Base-by-base conservation (phyloP, 2,329 filamentous ascomycete genomes). In the Diaporthe amygdali region DNA sequence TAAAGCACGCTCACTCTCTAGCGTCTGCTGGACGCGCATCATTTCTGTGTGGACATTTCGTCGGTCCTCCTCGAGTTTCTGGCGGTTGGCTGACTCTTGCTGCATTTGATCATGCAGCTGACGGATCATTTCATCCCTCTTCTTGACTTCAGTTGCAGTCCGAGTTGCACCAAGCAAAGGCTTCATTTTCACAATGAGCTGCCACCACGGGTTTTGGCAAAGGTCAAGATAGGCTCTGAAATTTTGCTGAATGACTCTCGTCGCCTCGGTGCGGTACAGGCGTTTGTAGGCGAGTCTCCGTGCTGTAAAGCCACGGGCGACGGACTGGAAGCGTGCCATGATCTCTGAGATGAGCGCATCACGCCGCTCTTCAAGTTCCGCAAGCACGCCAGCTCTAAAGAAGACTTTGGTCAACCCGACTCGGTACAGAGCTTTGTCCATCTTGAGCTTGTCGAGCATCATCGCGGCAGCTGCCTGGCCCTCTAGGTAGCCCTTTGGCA, bases 391-490 rank as follows among this genome's bases (percentile, higher is more conserved):
- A 52, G 96, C 95, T 73, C 97, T 90, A 88, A 99, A 99, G 84
- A 99, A 99, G 15, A 99, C 96, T 82, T 99, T 99, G 30, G 95
- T 98, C 70, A 98, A 86, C 76, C 96, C 96, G 70, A 99, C 95
- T 27, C 97, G 93, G 81, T 97, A 99, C 74, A 97, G 89, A 14
- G 94, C 88, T 74, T 88, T 92, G 80, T 99, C 96, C 76, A 99
- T 87, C 22, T 91, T 91, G 52, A 99, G 89, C 81, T 94, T 95
- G 76, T 97, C 93, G 6, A 99, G 88, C 88, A 99, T 98, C 73
- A 96, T 89, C 27, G 90, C 90, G 22, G 95, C 94, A 1, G 92
- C 94, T 22, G 90, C 90, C 81, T 98, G 96, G 2, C 96, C 96
- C 76, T 98, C 96, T 3, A 98, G 84, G 75, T 97, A 97, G 0